Conservation (phyloP, 768 basidiomycete species). For the Lentinula raphanica region DNA sequence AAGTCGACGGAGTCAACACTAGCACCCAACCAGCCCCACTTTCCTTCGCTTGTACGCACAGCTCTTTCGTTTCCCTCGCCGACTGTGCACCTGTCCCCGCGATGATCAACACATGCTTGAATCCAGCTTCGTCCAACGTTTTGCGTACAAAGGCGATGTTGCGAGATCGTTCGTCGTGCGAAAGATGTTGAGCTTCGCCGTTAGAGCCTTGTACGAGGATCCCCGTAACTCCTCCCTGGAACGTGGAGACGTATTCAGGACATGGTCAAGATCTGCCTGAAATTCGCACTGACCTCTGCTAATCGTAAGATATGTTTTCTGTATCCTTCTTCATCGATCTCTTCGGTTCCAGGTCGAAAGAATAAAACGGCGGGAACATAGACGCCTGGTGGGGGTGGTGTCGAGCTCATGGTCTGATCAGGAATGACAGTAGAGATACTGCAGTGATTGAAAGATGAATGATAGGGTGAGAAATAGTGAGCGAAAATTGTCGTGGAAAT, state of each 20-base stretch:
- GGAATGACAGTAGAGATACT: not conserved
- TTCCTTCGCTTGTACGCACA: slow-evolving; percentile 69
- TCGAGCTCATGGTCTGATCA: not conserved
- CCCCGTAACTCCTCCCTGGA: slow-evolving; percentile 66
- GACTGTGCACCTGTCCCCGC: slow-evolving; percentile 84
- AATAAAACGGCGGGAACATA: slow-evolving; percentile 80
- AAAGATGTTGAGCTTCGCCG: slow-evolving; percentile 73
- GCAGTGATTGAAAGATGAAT: not conserved
- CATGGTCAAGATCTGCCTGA: slow-evolving; percentile 5
- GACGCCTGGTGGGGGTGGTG: slow-evolving; percentile 53
- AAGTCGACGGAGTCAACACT: slow-evolving; percentile 69
- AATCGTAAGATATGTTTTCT: slow-evolving; percentile 68
- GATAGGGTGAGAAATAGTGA: not conserved
- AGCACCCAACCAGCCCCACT: slow-evolving; percentile 81
- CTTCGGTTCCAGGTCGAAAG: slow-evolving; percentile 56
- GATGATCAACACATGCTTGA: slow-evolving; percentile 61
- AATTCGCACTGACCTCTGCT: slow-evolving; percentile 45
- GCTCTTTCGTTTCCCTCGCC: slow-evolving; percentile 64
- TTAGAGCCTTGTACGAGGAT: slow-evolving; percentile 72
- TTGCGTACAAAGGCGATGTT: slow-evolving; percentile 61
- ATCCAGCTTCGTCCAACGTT: slow-evolving; percentile 70
- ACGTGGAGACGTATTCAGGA: slow-evolving; percentile 11
- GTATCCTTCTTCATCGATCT: slow-evolving; percentile 63
- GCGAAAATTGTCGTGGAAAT: not conserved
- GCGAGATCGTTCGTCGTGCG: slow-evolving; percentile 62